Evolutionary conservation across 2,329 filamentous ascomycete species (phyloP), one percentile per base, ranked within the genome.

Genomic region (Sporothrix inflata): DNA sequence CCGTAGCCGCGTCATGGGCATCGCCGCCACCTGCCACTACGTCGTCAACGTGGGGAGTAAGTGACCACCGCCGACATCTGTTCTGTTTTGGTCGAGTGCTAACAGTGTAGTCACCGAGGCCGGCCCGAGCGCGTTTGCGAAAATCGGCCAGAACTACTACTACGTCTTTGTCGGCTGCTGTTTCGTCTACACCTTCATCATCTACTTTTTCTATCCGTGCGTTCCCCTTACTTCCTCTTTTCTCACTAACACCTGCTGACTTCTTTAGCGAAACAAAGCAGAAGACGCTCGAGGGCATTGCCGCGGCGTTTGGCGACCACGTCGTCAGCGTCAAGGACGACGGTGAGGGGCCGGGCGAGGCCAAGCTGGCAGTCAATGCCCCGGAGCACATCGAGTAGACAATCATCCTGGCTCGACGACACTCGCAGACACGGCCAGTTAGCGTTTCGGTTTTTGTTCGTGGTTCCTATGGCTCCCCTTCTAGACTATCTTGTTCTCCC

Each of bases 141-240:
- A 83, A 57, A 89, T 89, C 70, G 77, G 82, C n/a, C 83, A 89
- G 75, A 89, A 88, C 74, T 89, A 88, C 77, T 89, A 89, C 77
- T 89, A 88, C 73, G 86, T 89, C 21, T 89, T 89, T 73, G 85
- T 88, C 1, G 83, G 75, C 5, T 88, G 86, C 75, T 84, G 84
- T 1, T 34, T 79, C 0, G 83, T 88, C 78, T 89, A 87, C 78
- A 76, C 88, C 0, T 78, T 82, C 1, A 74, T 88, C 30, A 85
- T 84, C 0, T 88, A 85, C 76, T 82, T 87, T 68, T 88, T 84
- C 76, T 88, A 87, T 78, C 86, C 86, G 14, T 61, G 21, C 19
- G 55, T 61, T 7, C 16, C 3, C 16, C 34, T 16, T 30, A n/a
- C n/a, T 12, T 21, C 3, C 1, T 6, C 2, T 38, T 11, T 30